Evolutionary conservation across 2,329 filamentous ascomycete genomes (phyloP).

Genomic region (Sporothrix humicola): DNA sequence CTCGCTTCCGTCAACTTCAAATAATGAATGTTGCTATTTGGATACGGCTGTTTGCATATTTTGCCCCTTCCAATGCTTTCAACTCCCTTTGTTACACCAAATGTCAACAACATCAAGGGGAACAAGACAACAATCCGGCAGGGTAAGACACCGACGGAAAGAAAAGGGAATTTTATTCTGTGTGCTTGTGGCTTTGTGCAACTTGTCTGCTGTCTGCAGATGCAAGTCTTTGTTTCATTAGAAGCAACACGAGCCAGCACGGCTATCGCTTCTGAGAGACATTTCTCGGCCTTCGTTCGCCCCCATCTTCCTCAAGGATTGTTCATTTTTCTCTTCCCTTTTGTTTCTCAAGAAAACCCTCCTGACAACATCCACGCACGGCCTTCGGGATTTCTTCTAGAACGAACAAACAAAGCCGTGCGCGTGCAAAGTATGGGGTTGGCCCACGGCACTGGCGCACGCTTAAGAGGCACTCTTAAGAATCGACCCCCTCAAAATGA

Average conservation of each 20-base stretch:
- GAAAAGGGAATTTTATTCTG: slow-evolving; percentile 12
- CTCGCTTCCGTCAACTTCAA: slow-evolving; percentile 12
- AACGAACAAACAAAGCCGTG: neutral
- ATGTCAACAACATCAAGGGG: slow-evolving; percentile 27
- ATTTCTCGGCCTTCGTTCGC: neutral
- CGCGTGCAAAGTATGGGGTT: slow-evolving; percentile 3
- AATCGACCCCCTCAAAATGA: neutral
- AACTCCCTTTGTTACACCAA: slow-evolving; percentile 15
- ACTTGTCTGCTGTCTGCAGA: neutral
- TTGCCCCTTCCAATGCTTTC: neutral
- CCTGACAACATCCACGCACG: neutral
- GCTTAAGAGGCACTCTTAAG: neutral
- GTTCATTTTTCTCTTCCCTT: no score
- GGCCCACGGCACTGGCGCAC: slow-evolving; percentile 6
- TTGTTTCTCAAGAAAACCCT: neutral
- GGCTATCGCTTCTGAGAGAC: neutral
- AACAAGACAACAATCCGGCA: neutral
- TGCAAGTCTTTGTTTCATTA: slow-evolving; percentile 1
- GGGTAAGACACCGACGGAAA: slow-evolving; percentile 19
- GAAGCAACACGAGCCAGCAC: neutral
- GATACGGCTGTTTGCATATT: slow-evolving; percentile 15
- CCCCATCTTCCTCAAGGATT: neutral
- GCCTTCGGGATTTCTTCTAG: neutral
- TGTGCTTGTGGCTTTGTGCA: slow-evolving; percentile 7
- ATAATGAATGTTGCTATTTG: neutral